A percentile compares a stretch with the other conserved stretches of the same genome.
These are phyloP conservation scores for Mucor irregularis DNA, from an alignment of 371 early-diverging fungal species.

Conservation along the genomic window DNA sequence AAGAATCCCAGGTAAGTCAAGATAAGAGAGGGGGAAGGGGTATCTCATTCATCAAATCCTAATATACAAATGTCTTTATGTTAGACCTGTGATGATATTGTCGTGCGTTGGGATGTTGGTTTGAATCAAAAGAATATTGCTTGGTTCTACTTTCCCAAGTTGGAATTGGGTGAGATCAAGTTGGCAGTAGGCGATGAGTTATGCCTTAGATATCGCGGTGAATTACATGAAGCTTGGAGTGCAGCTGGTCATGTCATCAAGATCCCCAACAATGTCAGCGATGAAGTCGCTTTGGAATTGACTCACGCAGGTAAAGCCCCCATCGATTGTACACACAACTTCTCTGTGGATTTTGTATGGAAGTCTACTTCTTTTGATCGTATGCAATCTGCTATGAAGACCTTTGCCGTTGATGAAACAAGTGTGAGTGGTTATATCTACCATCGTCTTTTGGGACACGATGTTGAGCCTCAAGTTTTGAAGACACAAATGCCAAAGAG, in stretches of 20 bases:
- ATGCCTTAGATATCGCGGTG: slow-evolving; percentile 85
- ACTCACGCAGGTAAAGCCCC: slow-evolving; percentile 69
- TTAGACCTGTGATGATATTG: slow-evolving; percentile 90
- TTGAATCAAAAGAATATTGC: slow-evolving; percentile 93
- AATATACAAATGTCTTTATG: too few species aligned
- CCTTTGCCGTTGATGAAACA: slow-evolving; percentile 92
- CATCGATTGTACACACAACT: slow-evolving; percentile 88
- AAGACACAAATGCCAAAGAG: slow-evolving; percentile 81
- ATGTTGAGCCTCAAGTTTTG: slow-evolving; percentile 78
- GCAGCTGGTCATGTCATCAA: slow-evolving; percentile 93
- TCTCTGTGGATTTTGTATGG: slow-evolving; percentile 99
- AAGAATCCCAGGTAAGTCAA: slow-evolving; percentile 80
- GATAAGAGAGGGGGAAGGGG: background rate
- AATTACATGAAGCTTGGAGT: slow-evolving; percentile 85
- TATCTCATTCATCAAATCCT: background rate
- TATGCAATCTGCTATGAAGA: slow-evolving; percentile 95
- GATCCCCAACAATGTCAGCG: slow-evolving; percentile 90
- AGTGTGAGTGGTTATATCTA: slow-evolving; percentile 95
- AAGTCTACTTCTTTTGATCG: slow-evolving; percentile 96
- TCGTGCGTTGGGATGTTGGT: slow-evolving; percentile 97
- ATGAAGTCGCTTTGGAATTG: slow-evolving; percentile 92
- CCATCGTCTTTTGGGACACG: slow-evolving; percentile 92
- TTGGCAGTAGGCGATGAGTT: slow-evolving; percentile 97
- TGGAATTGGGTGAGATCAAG: slow-evolving; percentile 91
- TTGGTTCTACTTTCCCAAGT: slow-evolving; percentile 90